phyloP scores from a whole-genome alignment of 2,329 filamentous ascomycete genomes.

The Stemphylium beticola region DNA sequence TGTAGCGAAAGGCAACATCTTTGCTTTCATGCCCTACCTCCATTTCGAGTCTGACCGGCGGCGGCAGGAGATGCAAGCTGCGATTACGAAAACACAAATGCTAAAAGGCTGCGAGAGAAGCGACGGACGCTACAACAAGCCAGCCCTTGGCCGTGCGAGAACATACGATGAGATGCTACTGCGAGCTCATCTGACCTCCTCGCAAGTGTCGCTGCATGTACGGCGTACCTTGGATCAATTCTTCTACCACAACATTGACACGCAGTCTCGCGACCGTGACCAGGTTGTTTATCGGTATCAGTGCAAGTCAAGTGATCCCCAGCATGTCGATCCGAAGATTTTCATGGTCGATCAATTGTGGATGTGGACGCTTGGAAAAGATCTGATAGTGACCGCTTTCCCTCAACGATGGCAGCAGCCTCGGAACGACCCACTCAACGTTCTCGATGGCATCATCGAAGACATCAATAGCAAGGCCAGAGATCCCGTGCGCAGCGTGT shows the following conservation, averaged over 20 bases:
- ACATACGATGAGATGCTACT: slow-evolving; percentile 56
- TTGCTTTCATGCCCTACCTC: slow-evolving; percentile 67
- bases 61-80: slow-evolving; percentile 63
- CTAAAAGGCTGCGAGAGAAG: slow-evolving; percentile 28
- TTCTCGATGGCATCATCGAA: slow-evolving; percentile 68
- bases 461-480: slow-evolving; percentile 69
- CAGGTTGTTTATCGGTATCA: slow-evolving; percentile 70
- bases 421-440: slow-evolving; percentile 67
- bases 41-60: slow-evolving; percentile 67
- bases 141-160: slow-evolving; percentile 27
- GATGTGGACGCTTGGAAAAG: slow-evolving; percentile 66
- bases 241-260: slow-evolving; percentile 70
- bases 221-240: slow-evolving; percentile 70
- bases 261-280: slow-evolving; percentile 64
- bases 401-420: slow-evolving; percentile 66
- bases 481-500: slow-evolving; percentile 65
- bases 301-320: slow-evolving; percentile 41
- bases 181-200: slow-evolving; percentile 55
- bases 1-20: slow-evolving; percentile 45
- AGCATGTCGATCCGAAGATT: slow-evolving; percentile 60
- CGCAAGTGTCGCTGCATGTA: slow-evolving; percentile 60
- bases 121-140: slow-evolving; percentile 23
- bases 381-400: slow-evolving; percentile 66
- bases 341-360: slow-evolving; percentile 75
- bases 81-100: slow-evolving; percentile 52